Percentiles rank a stretch among this genome's conserved stretches.
phyloP scores from a whole-genome alignment of 306 rosid genomes.

The Pterocarpus macrocarpus region DNA sequence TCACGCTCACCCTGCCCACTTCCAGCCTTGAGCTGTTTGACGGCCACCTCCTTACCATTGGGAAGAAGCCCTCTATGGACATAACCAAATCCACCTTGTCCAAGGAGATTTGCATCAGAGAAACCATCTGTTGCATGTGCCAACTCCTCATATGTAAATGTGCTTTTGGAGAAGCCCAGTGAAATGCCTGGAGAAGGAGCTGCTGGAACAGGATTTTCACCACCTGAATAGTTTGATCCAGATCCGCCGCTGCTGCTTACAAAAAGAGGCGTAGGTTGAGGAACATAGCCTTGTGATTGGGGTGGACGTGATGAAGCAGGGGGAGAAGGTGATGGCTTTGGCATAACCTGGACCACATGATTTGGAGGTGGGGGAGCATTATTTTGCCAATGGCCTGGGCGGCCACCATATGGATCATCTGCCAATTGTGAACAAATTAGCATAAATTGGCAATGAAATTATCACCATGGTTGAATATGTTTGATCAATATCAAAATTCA shows the following conservation, averaged over 20 bases:
- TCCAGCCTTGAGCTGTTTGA: constrained; percentile 94
- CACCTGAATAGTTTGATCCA: constrained; percentile 84
- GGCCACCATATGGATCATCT: constrained; percentile 73
- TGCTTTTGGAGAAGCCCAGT: constrained; percentile 76
- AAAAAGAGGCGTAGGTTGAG: constrained; percentile 58
- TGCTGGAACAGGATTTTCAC: constrained; percentile 69
- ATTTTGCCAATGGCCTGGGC: constrained; percentile 67
- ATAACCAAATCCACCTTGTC: constrained; percentile 97
- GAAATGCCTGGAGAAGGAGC: constrained; percentile 70
- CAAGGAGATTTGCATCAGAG: constrained; percentile 93
- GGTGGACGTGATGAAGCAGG: constrained; percentile 73
- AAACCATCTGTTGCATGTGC: constrained; percentile 93
- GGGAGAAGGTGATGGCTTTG: constrained; percentile 72
- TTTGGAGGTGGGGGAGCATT: constrained; percentile 72
- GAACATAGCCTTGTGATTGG: constrained; percentile 43
- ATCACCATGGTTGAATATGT: not conserved
- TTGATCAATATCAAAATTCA: not conserved
- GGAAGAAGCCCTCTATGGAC: constrained; percentile 96
- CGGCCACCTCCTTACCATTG: constrained; percentile 91
- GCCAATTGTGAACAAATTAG: constrained; percentile 45
- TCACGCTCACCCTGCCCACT: constrained; percentile 99
- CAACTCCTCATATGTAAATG: constrained; percentile 82
- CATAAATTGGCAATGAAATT: constrained; percentile 27
- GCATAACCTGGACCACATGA: constrained; percentile 50
- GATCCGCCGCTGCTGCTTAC: constrained; percentile 84